These are phyloP conservation scores for Phyllostachys edulis DNA, from an alignment of 176 grass and related monocot genomes.

Conservation along the genomic window DNA sequence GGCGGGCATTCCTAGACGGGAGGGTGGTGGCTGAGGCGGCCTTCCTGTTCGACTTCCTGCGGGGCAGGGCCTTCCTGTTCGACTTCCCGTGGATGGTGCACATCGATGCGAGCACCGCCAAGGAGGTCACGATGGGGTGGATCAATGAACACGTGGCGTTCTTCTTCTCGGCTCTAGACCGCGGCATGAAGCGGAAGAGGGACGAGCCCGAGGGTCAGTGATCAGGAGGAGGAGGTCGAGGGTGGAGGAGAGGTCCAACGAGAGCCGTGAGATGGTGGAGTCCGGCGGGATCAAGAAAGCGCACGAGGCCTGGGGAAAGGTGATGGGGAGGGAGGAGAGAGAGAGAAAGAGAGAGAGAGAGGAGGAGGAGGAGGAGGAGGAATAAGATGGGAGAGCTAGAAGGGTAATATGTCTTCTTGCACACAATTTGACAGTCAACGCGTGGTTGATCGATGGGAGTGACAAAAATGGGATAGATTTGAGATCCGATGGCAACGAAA, in stretches of 20 bases:
- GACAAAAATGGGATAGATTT: too few relatives aligned
- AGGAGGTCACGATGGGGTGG: conserved; percentile 59
- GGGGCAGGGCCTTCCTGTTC: too few relatives aligned
- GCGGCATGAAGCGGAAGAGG: conserved; percentile 17
- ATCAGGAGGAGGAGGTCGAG: conserved; percentile 9
- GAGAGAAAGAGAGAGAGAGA: too few relatives aligned
- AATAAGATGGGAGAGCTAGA: too few relatives aligned
- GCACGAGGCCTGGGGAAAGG: conserved; percentile 1
- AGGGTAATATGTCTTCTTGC: too few relatives aligned
- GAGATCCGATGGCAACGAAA: too few relatives aligned
- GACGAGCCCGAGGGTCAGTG: neutral
- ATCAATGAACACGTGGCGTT: conserved; percentile 59
- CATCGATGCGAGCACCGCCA: conserved; percentile 46
- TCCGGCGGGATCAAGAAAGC: neutral
- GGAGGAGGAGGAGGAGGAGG: too few relatives aligned
- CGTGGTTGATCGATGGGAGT: too few relatives aligned
- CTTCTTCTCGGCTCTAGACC: conserved; percentile 58
- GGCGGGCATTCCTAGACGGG: conserved; percentile 39
- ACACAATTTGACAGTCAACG: too few relatives aligned
- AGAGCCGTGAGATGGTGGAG: conserved; percentile 29
- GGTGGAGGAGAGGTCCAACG: conserved; percentile 46
- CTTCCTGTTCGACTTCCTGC: conserved; percentile 72
- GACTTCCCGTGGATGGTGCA: conserved; percentile 49
- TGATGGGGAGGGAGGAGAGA: conserved; percentile 27
- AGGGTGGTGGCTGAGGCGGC: conserved; percentile 33